These are phyloP conservation scores for Arthrinium phaeospermum DNA, from an alignment of 2,329 filamentous ascomycete species.

Conservation along the genomic window DNA sequence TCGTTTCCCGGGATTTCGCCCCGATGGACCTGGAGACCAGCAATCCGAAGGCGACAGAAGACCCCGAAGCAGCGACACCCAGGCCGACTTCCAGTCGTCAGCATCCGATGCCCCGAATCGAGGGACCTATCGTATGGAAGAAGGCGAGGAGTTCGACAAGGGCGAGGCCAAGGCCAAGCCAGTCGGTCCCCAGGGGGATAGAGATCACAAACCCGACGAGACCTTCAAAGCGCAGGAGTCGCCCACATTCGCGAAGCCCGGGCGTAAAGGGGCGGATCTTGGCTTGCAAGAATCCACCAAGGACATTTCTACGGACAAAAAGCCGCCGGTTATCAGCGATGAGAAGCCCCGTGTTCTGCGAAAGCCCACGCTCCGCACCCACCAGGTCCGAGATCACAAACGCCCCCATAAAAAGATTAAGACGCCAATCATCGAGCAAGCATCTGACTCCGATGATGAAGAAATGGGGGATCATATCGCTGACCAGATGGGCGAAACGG, in stretches of 20 bases:
- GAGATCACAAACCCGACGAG: neutral
- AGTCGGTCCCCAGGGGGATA: neutral
- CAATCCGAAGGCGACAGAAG: constrained; percentile 50
- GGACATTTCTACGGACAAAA: neutral
- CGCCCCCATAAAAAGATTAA: constrained; percentile 18
- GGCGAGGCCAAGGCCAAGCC: neutral
- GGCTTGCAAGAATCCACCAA: neutral
- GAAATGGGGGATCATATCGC: constrained; percentile 64
- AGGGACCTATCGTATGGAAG: neutral
- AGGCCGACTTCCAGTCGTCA: constrained; percentile 46
- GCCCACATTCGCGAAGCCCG: neutral
- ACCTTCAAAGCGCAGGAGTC: neutral
- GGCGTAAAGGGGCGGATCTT: neutral
- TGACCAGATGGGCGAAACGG: constrained; percentile 57
- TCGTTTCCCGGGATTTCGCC: constrained; percentile 40
- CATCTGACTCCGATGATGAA: constrained; percentile 61
- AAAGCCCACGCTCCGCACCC: neutral
- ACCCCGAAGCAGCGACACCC: constrained; percentile 60
- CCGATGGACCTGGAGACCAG: constrained; percentile 46
- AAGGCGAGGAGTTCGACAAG: constrained; percentile 5
- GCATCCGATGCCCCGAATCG: neutral
- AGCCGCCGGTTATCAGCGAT: neutral
- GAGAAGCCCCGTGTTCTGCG: neutral
- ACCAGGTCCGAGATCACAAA: neutral
- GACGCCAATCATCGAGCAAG: constrained; percentile 41